Percentiles rank a stretch among this genome's conserved stretches.
Evolutionary conservation across 352 stramenopile species (phyloP).

Genomic region (Globisporangium uncinulatum): DNA sequence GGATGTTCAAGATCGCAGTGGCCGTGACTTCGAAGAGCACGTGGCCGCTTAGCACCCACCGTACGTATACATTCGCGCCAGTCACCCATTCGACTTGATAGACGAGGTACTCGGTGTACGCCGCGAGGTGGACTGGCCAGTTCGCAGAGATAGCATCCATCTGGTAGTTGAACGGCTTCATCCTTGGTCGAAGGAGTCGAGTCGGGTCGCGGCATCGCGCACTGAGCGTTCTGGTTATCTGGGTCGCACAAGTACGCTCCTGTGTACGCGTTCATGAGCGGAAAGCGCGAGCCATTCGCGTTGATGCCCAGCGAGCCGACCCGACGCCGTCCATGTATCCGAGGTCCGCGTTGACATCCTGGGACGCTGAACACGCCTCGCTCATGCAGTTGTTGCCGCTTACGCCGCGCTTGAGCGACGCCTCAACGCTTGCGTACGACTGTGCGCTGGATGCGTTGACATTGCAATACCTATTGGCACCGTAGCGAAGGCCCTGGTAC

Average conservation of each 20-base stretch:
- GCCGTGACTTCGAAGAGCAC: slow-evolving; percentile 68
- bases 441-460: slow-evolving; percentile 23
- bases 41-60: slow-evolving; percentile 54
- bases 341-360: slow-evolving; percentile 49
- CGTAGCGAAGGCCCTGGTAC: slow-evolving; percentile 56
- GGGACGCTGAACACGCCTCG: slow-evolving; percentile 36
- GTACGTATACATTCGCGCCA: slow-evolving; percentile 56
- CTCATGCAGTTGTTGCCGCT: slow-evolving; percentile 37
- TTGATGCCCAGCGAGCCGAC: slow-evolving; percentile 57
- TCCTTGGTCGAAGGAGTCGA: slow-evolving; percentile 48
- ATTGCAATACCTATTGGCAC: slow-evolving; percentile 47
- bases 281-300: slow-evolving; percentile 52
- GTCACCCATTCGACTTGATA: slow-evolving; percentile 76
- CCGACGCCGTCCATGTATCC: slow-evolving; percentile 41
- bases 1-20: slow-evolving; percentile 33
- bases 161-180: slow-evolving; percentile 60
- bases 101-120: slow-evolving; percentile 55
- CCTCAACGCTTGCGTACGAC: slow-evolving; percentile 31
- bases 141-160: slow-evolving; percentile 78
- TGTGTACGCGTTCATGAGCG: slow-evolving; percentile 57
- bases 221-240: slow-evolving; percentile 47
- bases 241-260: slow-evolving; percentile 57
- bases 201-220: slow-evolving; percentile 32
- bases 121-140: slow-evolving; percentile 54
- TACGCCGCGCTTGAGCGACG: slow-evolving; percentile 39